Conservation (phyloP, 75 land plant species). For the Sequoiadendron giganteum region DNA sequence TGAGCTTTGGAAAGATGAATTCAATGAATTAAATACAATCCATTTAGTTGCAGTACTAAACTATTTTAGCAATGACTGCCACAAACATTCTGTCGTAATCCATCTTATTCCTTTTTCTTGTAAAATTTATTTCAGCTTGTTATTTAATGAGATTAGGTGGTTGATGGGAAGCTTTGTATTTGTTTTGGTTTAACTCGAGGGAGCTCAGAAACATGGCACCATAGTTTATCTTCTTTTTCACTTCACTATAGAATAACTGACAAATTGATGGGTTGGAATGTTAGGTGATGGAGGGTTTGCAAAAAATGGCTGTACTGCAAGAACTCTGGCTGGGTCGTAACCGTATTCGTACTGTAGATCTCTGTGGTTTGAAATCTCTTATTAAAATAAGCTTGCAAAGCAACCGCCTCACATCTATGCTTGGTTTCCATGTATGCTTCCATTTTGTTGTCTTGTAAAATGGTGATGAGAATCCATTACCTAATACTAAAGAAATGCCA, state of each 20-base stretch:
- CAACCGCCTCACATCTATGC: conserved; percentile 90
- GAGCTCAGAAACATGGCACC: not conserved
- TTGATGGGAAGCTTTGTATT: not conserved
- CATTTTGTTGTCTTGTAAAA: conserved; percentile 4
- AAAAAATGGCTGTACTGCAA: conserved; percentile 61
- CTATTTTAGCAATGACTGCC: not conserved
- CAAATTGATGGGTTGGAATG: conserved; percentile 1
- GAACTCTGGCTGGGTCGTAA: conserved; percentile 96
- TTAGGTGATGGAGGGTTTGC: conserved; percentile 89
- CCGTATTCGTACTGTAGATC: conserved; percentile 70
- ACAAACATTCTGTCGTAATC: not conserved
- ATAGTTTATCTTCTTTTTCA: not conserved
- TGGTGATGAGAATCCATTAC: not conserved
- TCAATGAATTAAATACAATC: not conserved
- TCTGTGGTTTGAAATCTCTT: conserved; percentile 85
- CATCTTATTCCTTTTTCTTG: not conserved
- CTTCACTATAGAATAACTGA: not conserved
- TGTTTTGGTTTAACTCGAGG: not conserved
- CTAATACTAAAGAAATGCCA: not conserved
- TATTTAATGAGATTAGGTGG: not conserved
- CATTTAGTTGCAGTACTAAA: not conserved
- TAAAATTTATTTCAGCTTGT: not conserved
- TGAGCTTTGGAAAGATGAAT: conserved; percentile 4
- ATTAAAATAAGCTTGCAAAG: conserved; percentile 90
- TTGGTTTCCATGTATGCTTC: conserved; percentile 75